Base-by-base conservation (phyloP, 2,329 filamentous ascomycete genomes). In the Fusarium algeriense region DNA sequence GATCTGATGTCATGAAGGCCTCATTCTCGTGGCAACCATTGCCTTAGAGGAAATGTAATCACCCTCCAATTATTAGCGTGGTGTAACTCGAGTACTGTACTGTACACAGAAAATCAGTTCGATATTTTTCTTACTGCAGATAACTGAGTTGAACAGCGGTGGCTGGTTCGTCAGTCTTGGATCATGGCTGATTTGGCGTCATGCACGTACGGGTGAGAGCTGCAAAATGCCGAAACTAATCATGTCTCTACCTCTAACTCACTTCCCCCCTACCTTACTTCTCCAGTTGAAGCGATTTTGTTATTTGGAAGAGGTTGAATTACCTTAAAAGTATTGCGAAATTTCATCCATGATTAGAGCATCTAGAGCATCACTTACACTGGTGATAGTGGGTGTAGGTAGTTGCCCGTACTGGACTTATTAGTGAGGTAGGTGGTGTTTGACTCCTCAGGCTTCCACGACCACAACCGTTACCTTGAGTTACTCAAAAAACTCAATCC, bases 1-100 rank as follows among this genome's bases (percentile, higher is more conserved):
- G 15, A 35, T 68, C 62, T 73, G 63, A 73, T 73, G 67, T 71
- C 67, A 73, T 73, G 45, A 50, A 64, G 55, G 49, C 56, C 45
- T 73, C 48, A 73, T 71, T 34, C 53, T 63, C 45, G 35, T 69
- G 60, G 65, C 41, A 63, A 49, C 67, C 45, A 54, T 64, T 72
- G 37, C 61, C 50, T 49, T 49, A 23, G 38, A 54, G 55, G 50
- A 41, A 15, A 28, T 38, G 38, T 19, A 20, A 37, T 58, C 40
- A 58, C 59, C 48, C 56, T 72, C 64, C 34, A 43, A 38, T 23
- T 49, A 45, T 35, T 68, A 59, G 66, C 43, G 61, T 48, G 30
- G 69, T 67, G 54, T 37, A 55, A 54, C 53, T 57, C 53, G 46
- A 41, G 37, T 41, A 13, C 14, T 12, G 20, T 38, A 52, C 23